Evolutionary conservation across 208 protist species (phyloP).

Genomic region (Acanthamoeba healyi): DNA sequence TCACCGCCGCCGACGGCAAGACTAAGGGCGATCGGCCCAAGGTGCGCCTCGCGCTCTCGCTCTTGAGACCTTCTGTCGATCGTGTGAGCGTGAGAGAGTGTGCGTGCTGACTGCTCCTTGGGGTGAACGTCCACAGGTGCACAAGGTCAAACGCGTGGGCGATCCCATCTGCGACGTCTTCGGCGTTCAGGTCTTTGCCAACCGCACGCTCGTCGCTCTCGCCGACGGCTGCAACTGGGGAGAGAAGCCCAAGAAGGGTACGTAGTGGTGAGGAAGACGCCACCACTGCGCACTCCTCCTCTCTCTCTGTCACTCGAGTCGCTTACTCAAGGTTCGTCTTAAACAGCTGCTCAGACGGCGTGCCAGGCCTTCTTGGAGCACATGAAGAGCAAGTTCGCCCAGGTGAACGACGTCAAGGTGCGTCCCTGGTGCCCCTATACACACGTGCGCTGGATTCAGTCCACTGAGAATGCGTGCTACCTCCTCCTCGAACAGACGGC

Average conservation of each 20-base stretch:
- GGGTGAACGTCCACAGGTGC: no score
- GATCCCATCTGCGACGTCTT: constrained; percentile 83
- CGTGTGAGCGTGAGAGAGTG: background rate
- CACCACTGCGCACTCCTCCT: no score
- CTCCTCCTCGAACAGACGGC: constrained; percentile 11
- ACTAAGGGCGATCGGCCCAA: no score
- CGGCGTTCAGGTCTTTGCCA: constrained; percentile 76
- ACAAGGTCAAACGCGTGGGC: constrained; percentile 64
- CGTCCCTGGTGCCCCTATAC: background rate
- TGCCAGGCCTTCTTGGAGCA: constrained; percentile 26
- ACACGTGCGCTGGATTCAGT: no score
- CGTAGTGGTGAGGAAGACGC: background rate
- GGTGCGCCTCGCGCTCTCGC: background rate
- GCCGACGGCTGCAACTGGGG: constrained; percentile 86
- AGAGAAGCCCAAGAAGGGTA: constrained; percentile 72
- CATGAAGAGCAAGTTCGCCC: constrained; percentile 42
- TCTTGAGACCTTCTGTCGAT: background rate
- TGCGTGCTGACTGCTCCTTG: background rate
- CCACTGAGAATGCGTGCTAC: no score
- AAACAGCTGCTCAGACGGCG: constrained; percentile 27
- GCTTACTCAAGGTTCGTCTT: background rate
- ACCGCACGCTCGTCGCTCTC: constrained; percentile 72
- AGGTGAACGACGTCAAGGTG: constrained; percentile 45
- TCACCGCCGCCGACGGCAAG: no score
- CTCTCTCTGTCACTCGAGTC: no score